Base-by-base conservation (phyloP, 2,329 filamentous ascomycete species). In the Venturia effusa region DNA sequence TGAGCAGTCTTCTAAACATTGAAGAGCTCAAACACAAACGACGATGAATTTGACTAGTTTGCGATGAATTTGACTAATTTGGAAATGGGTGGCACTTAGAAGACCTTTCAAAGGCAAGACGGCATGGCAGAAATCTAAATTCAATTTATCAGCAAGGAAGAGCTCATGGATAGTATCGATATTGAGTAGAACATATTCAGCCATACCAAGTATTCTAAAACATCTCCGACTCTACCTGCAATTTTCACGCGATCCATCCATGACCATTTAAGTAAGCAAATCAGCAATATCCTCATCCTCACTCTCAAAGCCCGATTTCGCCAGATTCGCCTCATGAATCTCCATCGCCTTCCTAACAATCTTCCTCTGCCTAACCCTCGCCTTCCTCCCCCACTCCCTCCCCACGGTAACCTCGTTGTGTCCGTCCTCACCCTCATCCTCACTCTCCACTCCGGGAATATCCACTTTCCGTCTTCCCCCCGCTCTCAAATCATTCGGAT, bases 241-340 rank as follows among this genome's bases (percentile, higher is more conserved):
- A 57, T 34, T 34, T 24, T 17, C 15, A 13, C 22, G 15, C 15
- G 34, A 24, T 24, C 51, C 27, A 13, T 30, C 48, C 48, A 30
- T 10, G 15, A 15, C 37, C 55, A 62, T 81, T 71, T 85, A 81
- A 69, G 83, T 80, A 73, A 92, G 74, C 69, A 88, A 84, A 74
- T 92, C 86, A 71, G 85, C 83, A 68, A 92, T 88, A 73, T 92
- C 88, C 76, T 88, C 88, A 73, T 90, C 87, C 45, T 51, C 51
- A 66, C 88, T 84, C 68, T 89, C 81, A 65, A 87, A 84, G 68
- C 87, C 85, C 69, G 84, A 80, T 68, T 81, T 78, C 68, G 83
- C 74, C 76, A 83, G 79, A 67, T 69, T 68, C 68, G 69, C 64
- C 75, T 89, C 87, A 68, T 85, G 80, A 59, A 80, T 82, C 69